Evolutionary conservation across 768 basidiomycete genomes (phyloP), one percentile per base, ranked within the genome.

Genomic region (Pleurotus cornucopiae): DNA sequence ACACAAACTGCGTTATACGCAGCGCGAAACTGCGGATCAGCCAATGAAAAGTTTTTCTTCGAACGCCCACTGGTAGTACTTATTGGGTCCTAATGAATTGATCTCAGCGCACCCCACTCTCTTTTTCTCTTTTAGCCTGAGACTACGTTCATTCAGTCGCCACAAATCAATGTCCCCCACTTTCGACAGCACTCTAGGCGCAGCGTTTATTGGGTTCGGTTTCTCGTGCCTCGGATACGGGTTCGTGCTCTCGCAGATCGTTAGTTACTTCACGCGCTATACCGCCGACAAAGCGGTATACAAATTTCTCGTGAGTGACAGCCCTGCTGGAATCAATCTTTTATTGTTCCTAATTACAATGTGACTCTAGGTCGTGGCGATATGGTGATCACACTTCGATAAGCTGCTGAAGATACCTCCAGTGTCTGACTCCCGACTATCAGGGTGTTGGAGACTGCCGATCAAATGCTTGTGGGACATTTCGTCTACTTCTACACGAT

Each of bases 401-500:
- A n/a, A 21, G 38, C 21, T 18, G 7, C 6, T n/a, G 45, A 38
- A 72, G 73, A 71, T 75, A 6, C 3, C 54, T 71, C 20, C 73
- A 70, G 71, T 72, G 45, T 18, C 18, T 11, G 18, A 4, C 12
- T 21, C 9, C 9, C 30, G 30, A 34, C 2, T 34, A 30, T 30
- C 51, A 83, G 83, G 73, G 13, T 71, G 1, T 60, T 84, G 43
- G 81, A 81, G 61, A 62, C 73, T 0, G 48, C 73, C 0, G 79
- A 86, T 61, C 78, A 84, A 63, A 66, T 66, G 4, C 73, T 85
- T 61, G 74, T 84, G 55, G 78, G 71, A 1, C 76, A 84, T 63
- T 67, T 70, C 6, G 67, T 82, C 25, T 85, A 86, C 61, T 79
- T 68, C 56, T 86, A 84, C 62, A 64, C 75, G 0, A 67, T 86